Percentiles rank a stretch among this genome's conserved stretches.
Evolutionary conservation across 1,284 basidiomycete genomes (phyloP).

Genomic region (Anthracocystis walkeri): DNA sequence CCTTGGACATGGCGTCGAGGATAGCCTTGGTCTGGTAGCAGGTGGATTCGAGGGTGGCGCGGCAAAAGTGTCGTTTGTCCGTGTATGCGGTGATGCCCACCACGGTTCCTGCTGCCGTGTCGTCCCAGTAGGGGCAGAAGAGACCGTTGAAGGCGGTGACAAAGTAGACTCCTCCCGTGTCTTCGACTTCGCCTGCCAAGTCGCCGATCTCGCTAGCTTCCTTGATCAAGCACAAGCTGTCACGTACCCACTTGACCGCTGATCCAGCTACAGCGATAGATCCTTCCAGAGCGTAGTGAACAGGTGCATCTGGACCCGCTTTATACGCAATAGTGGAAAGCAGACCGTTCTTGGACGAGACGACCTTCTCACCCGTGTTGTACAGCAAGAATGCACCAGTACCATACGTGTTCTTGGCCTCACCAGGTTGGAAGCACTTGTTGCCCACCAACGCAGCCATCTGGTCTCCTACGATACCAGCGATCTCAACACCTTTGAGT

Average conservation of each 20-base stretch:
- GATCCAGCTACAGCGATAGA: conserved; percentile 94
- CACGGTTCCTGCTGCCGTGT: conserved; percentile 82
- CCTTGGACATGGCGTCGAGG: conserved; percentile 90
- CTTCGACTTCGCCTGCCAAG: conserved; percentile 81
- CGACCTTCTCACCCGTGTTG: conserved; percentile 88
- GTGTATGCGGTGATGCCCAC: conserved; percentile 88
- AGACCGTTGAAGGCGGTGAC: conserved; percentile 95
- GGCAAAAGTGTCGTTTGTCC: conserved; percentile 90
- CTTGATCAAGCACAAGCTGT: conserved; percentile 86
- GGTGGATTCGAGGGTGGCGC: conserved; percentile 84
- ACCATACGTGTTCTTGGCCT: conserved; percentile 72
- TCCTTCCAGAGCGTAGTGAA: conserved; percentile 93
- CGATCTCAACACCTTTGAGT: conserved; percentile 83
- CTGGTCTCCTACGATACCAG: conserved; percentile 94
- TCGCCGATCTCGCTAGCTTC: conserved; percentile 86
- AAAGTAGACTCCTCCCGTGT: conserved; percentile 94
- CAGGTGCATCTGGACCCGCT: conserved; percentile 80
- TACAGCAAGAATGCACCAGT: conserved; percentile 96
- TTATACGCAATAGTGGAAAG: conserved; percentile 96
- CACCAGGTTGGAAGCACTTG: conserved; percentile 73
- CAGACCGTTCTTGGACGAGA: conserved; percentile 86
- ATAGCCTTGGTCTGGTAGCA: conserved; percentile 89
- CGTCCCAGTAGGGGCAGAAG: conserved; percentile 88
- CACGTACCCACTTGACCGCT: conserved; percentile 94
- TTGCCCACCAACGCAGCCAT: conserved; percentile 96